These are phyloP conservation scores for Phlegmacium glaucopus DNA, from an alignment of 768 basidiomycete genomes.

Conservation along the genomic window DNA sequence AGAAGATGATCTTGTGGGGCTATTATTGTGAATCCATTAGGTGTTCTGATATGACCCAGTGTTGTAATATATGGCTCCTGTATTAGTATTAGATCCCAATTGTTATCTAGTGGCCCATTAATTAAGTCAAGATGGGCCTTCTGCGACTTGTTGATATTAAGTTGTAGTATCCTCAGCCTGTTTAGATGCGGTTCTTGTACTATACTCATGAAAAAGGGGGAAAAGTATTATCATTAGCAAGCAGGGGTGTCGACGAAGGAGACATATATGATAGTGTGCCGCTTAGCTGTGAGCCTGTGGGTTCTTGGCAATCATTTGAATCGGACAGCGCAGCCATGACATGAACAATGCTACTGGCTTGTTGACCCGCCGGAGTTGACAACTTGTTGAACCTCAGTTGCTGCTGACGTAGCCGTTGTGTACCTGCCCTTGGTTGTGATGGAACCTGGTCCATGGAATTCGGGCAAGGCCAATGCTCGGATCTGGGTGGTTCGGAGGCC, in stretches of 20 bases:
- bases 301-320: neutral
- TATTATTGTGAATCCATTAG: slow-evolving; percentile 10
- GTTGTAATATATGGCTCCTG: slow-evolving; percentile 37
- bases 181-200: neutral
- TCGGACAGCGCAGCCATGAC: too few species aligned
- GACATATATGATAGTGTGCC: too few species aligned
- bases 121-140: slow-evolving; percentile 10
- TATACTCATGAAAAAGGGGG: neutral
- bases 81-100: slow-evolving; percentile 30
- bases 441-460: too few species aligned
- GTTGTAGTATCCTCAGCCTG: slow-evolving; percentile 12
- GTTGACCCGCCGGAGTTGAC: too few species aligned
- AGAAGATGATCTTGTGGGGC: slow-evolving; percentile 5
- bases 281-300: too few species aligned
- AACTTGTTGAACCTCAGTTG: too few species aligned
- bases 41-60: slow-evolving; percentile 8
- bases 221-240: neutral
- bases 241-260: neutral
- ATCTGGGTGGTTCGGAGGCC: too few species aligned
- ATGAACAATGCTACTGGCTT: neutral
- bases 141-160: slow-evolving; percentile 12
- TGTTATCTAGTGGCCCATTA: slow-evolving; percentile 4
- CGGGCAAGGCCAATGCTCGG: too few species aligned
- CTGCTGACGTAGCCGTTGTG: too few species aligned
- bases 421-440: too few species aligned